Conservation (phyloP, 2,329 filamentous ascomycete species). For the Colletotrichum musae region DNA sequence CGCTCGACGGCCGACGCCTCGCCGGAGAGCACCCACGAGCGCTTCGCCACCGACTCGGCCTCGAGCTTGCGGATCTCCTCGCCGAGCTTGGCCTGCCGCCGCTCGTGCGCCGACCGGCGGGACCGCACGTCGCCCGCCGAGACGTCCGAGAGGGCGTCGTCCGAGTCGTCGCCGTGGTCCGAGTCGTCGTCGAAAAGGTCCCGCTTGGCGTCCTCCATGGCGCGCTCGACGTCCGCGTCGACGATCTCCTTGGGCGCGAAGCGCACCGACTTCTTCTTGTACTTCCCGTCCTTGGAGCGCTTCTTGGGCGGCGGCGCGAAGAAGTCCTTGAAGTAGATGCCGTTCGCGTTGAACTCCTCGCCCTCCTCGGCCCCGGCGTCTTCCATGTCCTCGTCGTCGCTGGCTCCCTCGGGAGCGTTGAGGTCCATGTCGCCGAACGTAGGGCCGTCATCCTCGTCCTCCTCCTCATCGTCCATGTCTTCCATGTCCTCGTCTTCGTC, state of each 20-base stretch:
- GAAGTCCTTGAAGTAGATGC: slow-evolving; percentile 92
- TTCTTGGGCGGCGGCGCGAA: slow-evolving; percentile 89
- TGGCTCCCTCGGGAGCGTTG: slow-evolving; percentile 79
- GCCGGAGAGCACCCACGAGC: slow-evolving; percentile 90
- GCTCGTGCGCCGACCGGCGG: slow-evolving; percentile 87
- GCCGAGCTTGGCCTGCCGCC: slow-evolving; percentile 85
- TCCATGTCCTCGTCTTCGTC: slow-evolving; percentile 47
- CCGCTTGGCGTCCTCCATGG: slow-evolving; percentile 88
- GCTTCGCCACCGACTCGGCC: slow-evolving; percentile 88
- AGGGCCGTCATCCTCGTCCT: slow-evolving; percentile 81
- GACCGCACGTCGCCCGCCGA: slow-evolving; percentile 80
- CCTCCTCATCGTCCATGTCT: slow-evolving; percentile 55
- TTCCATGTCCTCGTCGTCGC: slow-evolving; percentile 72
- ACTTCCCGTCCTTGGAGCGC: slow-evolving; percentile 61
- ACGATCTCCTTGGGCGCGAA: slow-evolving; percentile 62
- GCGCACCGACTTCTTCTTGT: slow-evolving; percentile 58
- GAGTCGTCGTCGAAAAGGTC: slow-evolving; percentile 89
- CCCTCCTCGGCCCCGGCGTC: slow-evolving; percentile 69
- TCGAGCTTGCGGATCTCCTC: slow-evolving; percentile 95
- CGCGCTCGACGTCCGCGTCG: slow-evolving; percentile 81
- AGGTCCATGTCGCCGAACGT: slow-evolving; percentile 87
- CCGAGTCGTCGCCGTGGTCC: slow-evolving; percentile 72
- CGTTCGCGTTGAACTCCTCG: slow-evolving; percentile 80
- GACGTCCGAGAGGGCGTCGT: slow-evolving; percentile 74
- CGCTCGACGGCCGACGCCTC: slow-evolving; percentile 88